Base-by-base conservation (phyloP, 768 basidiomycete genomes). In the Russula olivacea region DNA sequence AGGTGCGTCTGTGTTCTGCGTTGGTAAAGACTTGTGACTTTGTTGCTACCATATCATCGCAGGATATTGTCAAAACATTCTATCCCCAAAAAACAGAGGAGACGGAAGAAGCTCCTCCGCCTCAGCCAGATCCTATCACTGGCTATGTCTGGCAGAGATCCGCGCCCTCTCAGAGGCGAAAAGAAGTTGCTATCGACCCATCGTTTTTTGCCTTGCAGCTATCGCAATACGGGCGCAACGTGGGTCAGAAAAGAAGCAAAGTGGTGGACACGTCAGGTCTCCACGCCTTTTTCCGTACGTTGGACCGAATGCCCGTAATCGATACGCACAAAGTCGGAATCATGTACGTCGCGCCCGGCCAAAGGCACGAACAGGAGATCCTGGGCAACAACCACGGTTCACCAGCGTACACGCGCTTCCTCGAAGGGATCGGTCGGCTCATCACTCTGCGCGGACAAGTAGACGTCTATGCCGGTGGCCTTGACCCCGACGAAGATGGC, bases 261-360 rank as follows among this genome's bases (percentile, higher is more conserved):
- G 75, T 87, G 5, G 72, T 78, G 5, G 82, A 86, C 52, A 76
- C 82, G 11, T 77, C 85, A 1, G 73, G 76, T 15, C 79, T 90
- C 43, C 74, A 81, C 4, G 76, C 80, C 30, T 83, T 87, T 63
- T 77, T 94, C 66, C 77, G 80, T 28, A 80, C 80, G 8, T 80
- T 98, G 50, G 93, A 97, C 68, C 78, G 82, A 48, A 88, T 90
- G 47, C 95, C 94, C 0, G 93, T 98, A 68, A 95, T 99, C 64
- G 97, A 99, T 74, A 94, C 91, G 0, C 93, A 98, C 74, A 96
- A 97, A 74, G 88, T 98, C 40, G 97, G 93, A 4, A 89, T 99
- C 61, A 81, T 99, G 76, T 99, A 98, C 69, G 96, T 94, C 50
- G 95, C 89, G 0, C 91, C 93, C 4, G 93, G 92, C 2, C 97